Evolutionary conservation across 176 grass and related monocot genomes (phyloP).

Genomic region (Hsuehochloa calcarea): DNA sequence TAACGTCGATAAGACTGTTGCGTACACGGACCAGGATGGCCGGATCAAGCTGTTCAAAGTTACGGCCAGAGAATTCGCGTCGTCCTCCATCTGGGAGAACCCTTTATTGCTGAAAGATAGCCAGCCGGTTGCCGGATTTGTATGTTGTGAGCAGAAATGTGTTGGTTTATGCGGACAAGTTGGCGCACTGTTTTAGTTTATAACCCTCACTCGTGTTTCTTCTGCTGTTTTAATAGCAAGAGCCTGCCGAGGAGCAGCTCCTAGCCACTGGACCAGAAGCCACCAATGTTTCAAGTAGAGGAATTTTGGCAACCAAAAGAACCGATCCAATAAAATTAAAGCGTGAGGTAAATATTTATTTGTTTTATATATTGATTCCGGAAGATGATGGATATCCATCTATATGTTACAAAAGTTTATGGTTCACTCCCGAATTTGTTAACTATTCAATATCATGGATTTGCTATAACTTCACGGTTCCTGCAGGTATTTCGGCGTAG

Average conservation of each 20-base stretch:
- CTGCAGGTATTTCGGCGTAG: conserved; percentile 56
- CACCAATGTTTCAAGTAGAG: conserved; percentile 31
- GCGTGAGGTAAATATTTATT: conserved; percentile 45
- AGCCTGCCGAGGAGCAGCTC: conserved; percentile 11
- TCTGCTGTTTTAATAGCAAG: conserved; percentile 21
- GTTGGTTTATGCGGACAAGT: not conserved
- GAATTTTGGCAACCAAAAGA: not conserved
- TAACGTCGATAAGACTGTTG: conserved; percentile 38
- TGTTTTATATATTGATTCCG: not conserved
- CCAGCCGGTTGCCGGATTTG: not conserved
- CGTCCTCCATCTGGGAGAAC: conserved; percentile 59
- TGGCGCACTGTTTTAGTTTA: not conserved
- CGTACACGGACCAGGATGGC: conserved; percentile 53
- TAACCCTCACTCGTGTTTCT: conserved; percentile 1
- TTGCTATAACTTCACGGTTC: not conserved
- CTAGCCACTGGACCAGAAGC: conserved; percentile 9
- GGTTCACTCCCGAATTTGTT: not conserved
- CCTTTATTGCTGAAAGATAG: conserved; percentile 22
- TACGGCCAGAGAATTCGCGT: conserved; percentile 53
- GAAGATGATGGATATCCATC: not conserved
- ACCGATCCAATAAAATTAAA: conserved; percentile 58
- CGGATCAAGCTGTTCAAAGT: conserved; percentile 61
- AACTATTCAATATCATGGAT: not conserved
- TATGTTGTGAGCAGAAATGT: not conserved
- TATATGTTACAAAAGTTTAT: not conserved